Evolutionary conservation across 2,329 filamentous ascomycete genomes (phyloP).

Genomic region (Fusarium ambrosium): DNA sequence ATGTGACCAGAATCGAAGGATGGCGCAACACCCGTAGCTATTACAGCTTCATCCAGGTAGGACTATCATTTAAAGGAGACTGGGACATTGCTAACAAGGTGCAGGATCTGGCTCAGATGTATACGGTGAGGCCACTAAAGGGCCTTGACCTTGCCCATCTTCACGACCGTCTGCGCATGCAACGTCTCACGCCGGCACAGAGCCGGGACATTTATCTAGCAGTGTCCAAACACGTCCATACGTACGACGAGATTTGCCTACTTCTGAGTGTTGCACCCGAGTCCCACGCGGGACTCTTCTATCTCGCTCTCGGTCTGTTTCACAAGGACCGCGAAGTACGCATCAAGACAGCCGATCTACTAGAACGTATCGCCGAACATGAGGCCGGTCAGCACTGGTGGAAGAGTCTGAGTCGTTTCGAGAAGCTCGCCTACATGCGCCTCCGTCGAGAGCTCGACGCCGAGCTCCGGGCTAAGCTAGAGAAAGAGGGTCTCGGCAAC

Average conservation of each 20-base stretch:
- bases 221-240: constrained; percentile 79
- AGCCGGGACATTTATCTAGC: constrained; percentile 89
- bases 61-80: constrained; percentile 20
- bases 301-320: constrained; percentile 90
- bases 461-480: constrained; percentile 62
- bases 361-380: constrained; percentile 87
- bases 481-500: constrained; percentile 57
- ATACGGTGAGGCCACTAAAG: constrained; percentile 77
- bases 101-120: constrained; percentile 75
- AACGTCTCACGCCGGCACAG: constrained; percentile 81
- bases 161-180: constrained; percentile 88
- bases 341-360: constrained; percentile 79
- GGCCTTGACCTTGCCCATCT: constrained; percentile 91
- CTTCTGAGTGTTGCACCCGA: constrained; percentile 86
- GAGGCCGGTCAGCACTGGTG: constrained; percentile 96
- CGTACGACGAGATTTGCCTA: constrained; percentile 88
- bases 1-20: constrained; percentile 92
- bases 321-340: constrained; percentile 88
- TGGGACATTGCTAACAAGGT: constrained; percentile 22
- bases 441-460: constrained; percentile 76
- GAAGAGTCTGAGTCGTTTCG: constrained; percentile 86
- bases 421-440: constrained; percentile 86
- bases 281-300: constrained; percentile 89
- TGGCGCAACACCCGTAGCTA: constrained; percentile 97
- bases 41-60: constrained; percentile 91